Base-by-base conservation (phyloP, 805 yeast species). In the Candida pseudofarinosa region DNA sequence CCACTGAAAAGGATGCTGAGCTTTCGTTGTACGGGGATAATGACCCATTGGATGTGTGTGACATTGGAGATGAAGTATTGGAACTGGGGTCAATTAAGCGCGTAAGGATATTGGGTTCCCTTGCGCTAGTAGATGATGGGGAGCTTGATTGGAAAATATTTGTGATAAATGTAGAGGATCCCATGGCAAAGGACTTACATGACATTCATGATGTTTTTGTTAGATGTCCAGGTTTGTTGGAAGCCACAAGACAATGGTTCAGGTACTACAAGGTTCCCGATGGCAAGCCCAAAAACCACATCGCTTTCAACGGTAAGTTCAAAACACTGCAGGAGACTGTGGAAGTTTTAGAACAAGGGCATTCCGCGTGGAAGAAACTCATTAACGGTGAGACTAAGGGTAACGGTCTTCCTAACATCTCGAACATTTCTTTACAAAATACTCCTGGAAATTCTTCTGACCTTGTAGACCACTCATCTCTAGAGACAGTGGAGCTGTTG, bases 241-340 rank as follows among this genome's bases (percentile, higher is more conserved):
- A 95, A 64, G 85, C 96, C 52, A 93, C 98, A 45, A 83, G 89
- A 67, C 95, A 87, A 71, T 93, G 99, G 99, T 93, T 93, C 82
- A 85, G 95, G 67, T 89, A 90, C 69, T 93, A 93, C 82, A 93
- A 93, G 71, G 79, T 89, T 55, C 97, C 99, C 42, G 99, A 91
- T 66, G 99, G 98, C 49, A 93, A 93, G 78, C 96, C 96, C 58
- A 87, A 81, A 70, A 93, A 93, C 72, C 85, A 85, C 69, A 91
- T 93, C 66, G 98, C 97, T n/a, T 89, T 88, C 81, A 78, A 87
- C 47, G 99, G 97, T 52, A 88, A 86, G 65, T 88, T 88, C 75
- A 86, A 86, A 71, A 81, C 82, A 77, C 86, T 80, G 73, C 75
- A 79, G 59, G 89, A 90, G 62, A 95, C 99, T 46, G 76, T 86